Evolutionary conservation across 495 filamentous ascomycete genomes (phyloP).

Genomic region (Cryomyces minteri): DNA sequence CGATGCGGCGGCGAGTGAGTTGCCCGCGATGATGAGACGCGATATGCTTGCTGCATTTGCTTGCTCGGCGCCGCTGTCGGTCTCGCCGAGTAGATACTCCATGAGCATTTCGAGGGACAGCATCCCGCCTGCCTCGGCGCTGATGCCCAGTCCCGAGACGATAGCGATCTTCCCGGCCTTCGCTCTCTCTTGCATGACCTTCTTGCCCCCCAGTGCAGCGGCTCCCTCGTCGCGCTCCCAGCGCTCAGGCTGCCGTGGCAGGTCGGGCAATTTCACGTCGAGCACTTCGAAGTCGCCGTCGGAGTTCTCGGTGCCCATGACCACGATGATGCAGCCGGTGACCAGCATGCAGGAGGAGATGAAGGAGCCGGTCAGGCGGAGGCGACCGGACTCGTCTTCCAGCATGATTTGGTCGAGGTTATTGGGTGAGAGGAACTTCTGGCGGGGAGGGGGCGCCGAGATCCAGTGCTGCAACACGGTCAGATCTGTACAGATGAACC

Average conservation of each 20-base stretch:
- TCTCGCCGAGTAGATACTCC: slow-evolving; percentile 80
- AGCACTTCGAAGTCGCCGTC: slow-evolving; percentile 88
- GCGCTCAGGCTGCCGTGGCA: slow-evolving; percentile 60
- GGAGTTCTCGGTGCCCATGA: slow-evolving; percentile 78
- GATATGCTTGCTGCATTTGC: slow-evolving; percentile 49
- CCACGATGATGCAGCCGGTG: slow-evolving; percentile 81
- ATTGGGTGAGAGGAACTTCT: slow-evolving; percentile 48
- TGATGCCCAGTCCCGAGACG: slow-evolving; percentile 73
- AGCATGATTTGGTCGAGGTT: slow-evolving; percentile 58
- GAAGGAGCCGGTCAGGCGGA: slow-evolving; percentile 54
- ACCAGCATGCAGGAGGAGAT: slow-evolving; percentile 52
- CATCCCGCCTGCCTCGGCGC: slow-evolving; percentile 46
- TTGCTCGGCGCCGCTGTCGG: slow-evolving; percentile 36
- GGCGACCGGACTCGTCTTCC: slow-evolving; percentile 90
- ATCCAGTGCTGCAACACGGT: slow-evolving; percentile 49
- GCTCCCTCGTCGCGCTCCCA: slow-evolving; percentile 40
- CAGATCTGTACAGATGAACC: neutral
- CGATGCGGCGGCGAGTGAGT: slow-evolving; percentile 44
- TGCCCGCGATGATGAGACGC: slow-evolving; percentile 78
- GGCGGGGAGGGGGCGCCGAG: slow-evolving; percentile 56
- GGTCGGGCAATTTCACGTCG: slow-evolving; percentile 70
- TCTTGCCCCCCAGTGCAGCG: slow-evolving; percentile 21
- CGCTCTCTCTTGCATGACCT: slow-evolving; percentile 23
- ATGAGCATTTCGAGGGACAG: slow-evolving; percentile 58
- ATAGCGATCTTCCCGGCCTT: slow-evolving; percentile 50